Evolutionary conservation across 2,329 filamentous ascomycete species (phyloP).

Genomic region (Cylindrodendrum hubeiense): DNA sequence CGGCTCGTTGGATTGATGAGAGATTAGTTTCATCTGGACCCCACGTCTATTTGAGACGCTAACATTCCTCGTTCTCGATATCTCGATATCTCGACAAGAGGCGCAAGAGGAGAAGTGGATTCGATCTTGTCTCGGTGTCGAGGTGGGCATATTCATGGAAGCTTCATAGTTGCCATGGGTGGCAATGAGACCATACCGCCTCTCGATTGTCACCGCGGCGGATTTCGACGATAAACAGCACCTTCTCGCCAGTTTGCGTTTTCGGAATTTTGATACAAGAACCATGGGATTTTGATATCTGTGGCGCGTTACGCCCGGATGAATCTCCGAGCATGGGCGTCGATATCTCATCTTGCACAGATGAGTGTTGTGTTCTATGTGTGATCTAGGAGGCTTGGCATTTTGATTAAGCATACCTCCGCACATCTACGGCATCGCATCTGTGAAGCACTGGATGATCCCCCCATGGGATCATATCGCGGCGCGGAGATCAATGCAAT

Average conservation of each 20-base stretch:
- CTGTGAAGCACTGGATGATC: not conserved
- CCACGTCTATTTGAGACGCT: constrained; percentile 5
- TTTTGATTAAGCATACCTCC: not conserved
- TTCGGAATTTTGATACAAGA: not conserved
- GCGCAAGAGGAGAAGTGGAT: not conserved
- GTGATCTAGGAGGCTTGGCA: not conserved
- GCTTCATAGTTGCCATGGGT: not conserved
- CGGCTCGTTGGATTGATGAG: constrained; percentile 15
- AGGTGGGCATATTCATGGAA: not conserved
- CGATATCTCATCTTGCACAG: too few relatives aligned
- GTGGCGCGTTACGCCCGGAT: not conserved
- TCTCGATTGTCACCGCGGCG: not conserved
- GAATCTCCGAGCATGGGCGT: not conserved
- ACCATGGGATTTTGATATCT: not conserved
- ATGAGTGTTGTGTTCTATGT: too few relatives aligned
- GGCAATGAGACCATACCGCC: not conserved
- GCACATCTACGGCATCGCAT: not conserved
- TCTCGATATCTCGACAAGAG: not conserved
- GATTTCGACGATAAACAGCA: not conserved
- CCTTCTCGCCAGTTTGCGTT: not conserved
- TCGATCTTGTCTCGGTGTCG: not conserved
- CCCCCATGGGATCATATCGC: not conserved
- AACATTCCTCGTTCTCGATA: constrained; percentile 33
- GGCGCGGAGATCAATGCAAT: not conserved
- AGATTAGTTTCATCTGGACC: constrained; percentile 15